Conservation (phyloP, 257 asterid species). For the Solanum stenotomum region DNA sequence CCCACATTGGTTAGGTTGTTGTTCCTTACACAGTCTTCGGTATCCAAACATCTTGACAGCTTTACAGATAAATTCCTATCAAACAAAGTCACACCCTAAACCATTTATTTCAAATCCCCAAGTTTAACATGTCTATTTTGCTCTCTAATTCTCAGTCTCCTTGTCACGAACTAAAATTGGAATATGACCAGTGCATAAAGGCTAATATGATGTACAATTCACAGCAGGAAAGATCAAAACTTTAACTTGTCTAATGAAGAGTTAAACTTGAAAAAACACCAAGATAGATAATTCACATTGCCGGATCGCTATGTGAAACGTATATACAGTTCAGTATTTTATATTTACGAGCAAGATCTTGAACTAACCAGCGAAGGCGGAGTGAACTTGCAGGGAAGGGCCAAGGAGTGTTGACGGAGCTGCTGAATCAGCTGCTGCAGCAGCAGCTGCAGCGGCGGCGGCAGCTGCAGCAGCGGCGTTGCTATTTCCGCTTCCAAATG, state of each 20-base stretch:
- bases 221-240: background rate
- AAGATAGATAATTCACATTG: background rate
- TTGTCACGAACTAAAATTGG: background rate
- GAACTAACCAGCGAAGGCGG: conserved; percentile 78
- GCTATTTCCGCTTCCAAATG: conserved; percentile 59
- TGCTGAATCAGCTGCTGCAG: conserved; percentile 45
- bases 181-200: background rate
- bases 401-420: conserved; percentile 83
- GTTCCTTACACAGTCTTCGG: background rate
- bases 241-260: background rate
- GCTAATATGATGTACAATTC: background rate
- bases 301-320: background rate
- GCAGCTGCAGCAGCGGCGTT: conserved; percentile 22
- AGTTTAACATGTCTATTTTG: background rate
- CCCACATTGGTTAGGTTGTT: background rate
- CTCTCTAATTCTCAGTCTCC: background rate
- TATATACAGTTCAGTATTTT: background rate
- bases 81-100: background rate
- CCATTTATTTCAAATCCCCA: background rate
- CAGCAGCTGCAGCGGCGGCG: conserved; percentile 1
- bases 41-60: background rate
- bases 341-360: background rate
- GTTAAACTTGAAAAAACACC: background rate
- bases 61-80: background rate
- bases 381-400: conserved; percentile 83